Percentiles rank a stretch among this genome's conserved stretches.
phyloP scores from a whole-genome alignment of 2,329 filamentous ascomycete genomes.

The Fusarium buxicola region DNA sequence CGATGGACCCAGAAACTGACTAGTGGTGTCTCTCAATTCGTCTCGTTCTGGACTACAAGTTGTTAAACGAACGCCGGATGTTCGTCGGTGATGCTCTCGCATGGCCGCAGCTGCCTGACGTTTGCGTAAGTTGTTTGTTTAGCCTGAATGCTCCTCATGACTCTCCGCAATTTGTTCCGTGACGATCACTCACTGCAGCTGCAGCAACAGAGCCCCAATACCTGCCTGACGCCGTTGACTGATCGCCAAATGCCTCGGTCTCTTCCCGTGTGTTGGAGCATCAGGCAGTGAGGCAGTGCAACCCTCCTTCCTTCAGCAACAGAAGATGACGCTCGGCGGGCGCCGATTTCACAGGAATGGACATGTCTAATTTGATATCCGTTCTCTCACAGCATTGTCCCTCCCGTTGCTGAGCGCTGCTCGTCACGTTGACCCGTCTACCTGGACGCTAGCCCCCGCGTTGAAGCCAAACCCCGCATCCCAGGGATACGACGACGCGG shows the following conservation, averaged over 20 bases:
- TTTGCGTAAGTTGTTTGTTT: constrained; percentile 10
- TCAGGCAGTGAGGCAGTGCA: constrained; percentile 17
- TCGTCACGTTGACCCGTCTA: constrained; percentile 42
- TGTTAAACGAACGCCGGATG: constrained; percentile 14
- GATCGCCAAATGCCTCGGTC: constrained; percentile 38
- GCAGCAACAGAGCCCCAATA: constrained; percentile 30
- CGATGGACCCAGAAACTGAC: constrained; percentile 23
- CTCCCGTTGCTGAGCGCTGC: constrained; percentile 2
- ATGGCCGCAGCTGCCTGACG: constrained; percentile 13
- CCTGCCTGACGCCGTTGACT: constrained; percentile 19
- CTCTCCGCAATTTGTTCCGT: constrained; percentile 23
- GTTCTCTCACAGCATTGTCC: constrained; percentile 11
- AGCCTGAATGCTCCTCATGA: constrained; percentile 24
- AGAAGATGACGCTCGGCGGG: constrained; percentile 24
- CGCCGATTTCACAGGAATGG: constrained; percentile 35
- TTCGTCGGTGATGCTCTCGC: constrained; percentile 11
- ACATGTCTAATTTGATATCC: constrained; percentile 38
- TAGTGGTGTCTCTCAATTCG: constrained; percentile 2
- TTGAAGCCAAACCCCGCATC: constrained; percentile 46
- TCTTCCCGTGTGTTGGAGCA: constrained; percentile 32
- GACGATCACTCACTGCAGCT: constrained; percentile 32
- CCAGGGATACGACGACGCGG: constrained; percentile 36
- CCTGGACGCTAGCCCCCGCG: constrained; percentile 46
- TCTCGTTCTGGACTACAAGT: constrained; percentile 5
- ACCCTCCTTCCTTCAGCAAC: constrained; percentile 14